These are phyloP conservation scores for Phytophthora litchii DNA, from an alignment of 352 stramenopile species.

Conservation along the genomic window DNA sequence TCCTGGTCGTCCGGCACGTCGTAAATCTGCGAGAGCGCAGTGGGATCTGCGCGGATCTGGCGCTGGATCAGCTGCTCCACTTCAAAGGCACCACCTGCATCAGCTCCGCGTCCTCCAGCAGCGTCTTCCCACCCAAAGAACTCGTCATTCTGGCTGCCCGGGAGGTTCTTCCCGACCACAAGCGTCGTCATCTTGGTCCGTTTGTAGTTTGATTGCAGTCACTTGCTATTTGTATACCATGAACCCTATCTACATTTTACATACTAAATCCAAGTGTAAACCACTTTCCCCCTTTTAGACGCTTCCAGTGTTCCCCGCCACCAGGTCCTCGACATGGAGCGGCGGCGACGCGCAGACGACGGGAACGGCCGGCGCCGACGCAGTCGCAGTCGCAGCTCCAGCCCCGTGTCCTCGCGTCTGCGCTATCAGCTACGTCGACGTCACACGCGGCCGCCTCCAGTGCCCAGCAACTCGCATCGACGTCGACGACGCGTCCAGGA, in stretches of 20 bases:
- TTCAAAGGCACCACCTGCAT: conserved; percentile 65
- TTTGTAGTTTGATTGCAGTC: conserved; percentile 9
- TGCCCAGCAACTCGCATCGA: conserved; percentile 16
- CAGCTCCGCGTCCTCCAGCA: conserved; percentile 21
- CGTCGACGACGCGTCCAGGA: conserved; percentile 26
- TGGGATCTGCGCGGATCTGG: conserved; percentile 65
- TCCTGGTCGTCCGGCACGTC: conserved; percentile 78
- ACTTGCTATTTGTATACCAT: too few species aligned
- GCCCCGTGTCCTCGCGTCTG: conserved; percentile 44
- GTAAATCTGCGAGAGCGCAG: conserved; percentile 67
- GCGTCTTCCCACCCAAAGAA: conserved; percentile 78
- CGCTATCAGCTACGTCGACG: conserved; percentile 35
- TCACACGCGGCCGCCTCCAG: conserved; percentile 19
- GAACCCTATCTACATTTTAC: not conserved
- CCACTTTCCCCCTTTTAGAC: conserved; percentile 12
- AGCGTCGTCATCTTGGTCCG: conserved; percentile 42
- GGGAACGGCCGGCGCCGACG: conserved; percentile 23
- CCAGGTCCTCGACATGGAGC: conserved; percentile 31
- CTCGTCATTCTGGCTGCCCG: conserved; percentile 76
- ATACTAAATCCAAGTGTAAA: not conserved
- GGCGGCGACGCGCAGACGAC: conserved; percentile 27
- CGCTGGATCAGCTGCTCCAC: conserved; percentile 83
- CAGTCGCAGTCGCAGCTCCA: conserved; percentile 38
- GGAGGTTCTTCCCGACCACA: conserved; percentile 73
- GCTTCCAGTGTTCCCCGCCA: conserved; percentile 11